Percentiles rank a stretch among this genome's conserved stretches.
These are phyloP conservation scores for Cetraspora pellucida DNA, from an alignment of 192 early-diverging fungal genomes.

Conservation along the genomic window DNA sequence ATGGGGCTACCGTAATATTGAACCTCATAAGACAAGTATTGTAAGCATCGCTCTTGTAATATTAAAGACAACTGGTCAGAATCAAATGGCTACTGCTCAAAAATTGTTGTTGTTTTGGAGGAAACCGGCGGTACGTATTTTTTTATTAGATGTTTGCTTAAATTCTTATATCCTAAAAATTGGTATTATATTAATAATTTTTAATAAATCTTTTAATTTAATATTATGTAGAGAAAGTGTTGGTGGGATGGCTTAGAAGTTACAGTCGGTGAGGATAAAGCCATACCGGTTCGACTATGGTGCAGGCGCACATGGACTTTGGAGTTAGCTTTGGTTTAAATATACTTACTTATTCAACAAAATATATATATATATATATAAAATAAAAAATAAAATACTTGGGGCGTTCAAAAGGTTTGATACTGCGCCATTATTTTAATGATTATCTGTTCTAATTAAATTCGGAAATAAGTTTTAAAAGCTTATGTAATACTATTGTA, in stretches of 20 bases:
- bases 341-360: no score
- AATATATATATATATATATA: no score
- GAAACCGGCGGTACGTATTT: constrained; percentile 71
- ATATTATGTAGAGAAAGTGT: constrained; percentile 63
- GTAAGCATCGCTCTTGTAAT: constrained; percentile 70
- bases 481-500: no score
- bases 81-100: constrained; percentile 73
- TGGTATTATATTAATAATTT: constrained; percentile 11
- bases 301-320: constrained; percentile 79
- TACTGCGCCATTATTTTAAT: no score
- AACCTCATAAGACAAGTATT: constrained; percentile 69
- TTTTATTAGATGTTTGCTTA: constrained; percentile 1
- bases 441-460: no score
- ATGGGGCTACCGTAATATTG: constrained; percentile 74
- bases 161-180: no score
- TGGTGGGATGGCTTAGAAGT: constrained; percentile 83
- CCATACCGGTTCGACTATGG: constrained; percentile 68
- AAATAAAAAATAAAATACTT: no score
- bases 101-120: constrained; percentile 78
- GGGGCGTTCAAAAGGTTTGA: no score
- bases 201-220: constrained; percentile 14
- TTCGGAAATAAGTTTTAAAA: no score
- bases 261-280: constrained; percentile 53
- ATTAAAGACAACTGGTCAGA: constrained; percentile 67
- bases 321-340: constrained; percentile 69